Evolutionary conservation across 2,329 filamentous ascomycete species (phyloP).

Genomic region (Epichloe elymi): DNA sequence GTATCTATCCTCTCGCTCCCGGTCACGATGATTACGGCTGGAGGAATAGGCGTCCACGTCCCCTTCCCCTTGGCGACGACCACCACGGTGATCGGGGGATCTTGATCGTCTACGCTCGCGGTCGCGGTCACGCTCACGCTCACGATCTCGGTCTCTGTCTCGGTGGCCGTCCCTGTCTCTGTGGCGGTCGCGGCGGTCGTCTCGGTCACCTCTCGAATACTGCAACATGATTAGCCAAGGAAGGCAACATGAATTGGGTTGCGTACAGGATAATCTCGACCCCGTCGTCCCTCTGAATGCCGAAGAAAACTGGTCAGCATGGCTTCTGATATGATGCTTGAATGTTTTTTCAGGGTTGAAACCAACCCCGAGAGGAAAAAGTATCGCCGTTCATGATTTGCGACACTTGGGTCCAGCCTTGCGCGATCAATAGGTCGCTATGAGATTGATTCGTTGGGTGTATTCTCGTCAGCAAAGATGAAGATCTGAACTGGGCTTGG

Average conservation of each 20-base stretch:
- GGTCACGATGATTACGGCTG: slow-evolving; percentile 81
- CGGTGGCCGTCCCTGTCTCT: slow-evolving; percentile 30
- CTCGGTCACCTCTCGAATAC: slow-evolving; percentile 19
- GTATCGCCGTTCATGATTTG: slow-evolving; percentile 70
- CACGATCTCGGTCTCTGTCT: slow-evolving; percentile 61
- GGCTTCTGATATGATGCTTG: background rate
- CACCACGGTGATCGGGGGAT: slow-evolving; percentile 57
- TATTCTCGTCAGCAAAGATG: background rate
- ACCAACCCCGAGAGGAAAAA: slow-evolving; percentile 54
- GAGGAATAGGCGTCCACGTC: slow-evolving; percentile 84
- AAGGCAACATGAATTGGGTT: slow-evolving; percentile 3
- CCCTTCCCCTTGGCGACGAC: slow-evolving; percentile 58
- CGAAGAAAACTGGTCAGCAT: slow-evolving; percentile 10
- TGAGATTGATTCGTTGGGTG: slow-evolving; percentile 1
- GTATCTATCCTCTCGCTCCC: slow-evolving; percentile 89
- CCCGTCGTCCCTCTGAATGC: slow-evolving; percentile 34
- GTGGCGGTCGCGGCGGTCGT: slow-evolving; percentile 37
- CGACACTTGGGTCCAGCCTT: slow-evolving; percentile 7
- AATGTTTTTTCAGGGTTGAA: slow-evolving; percentile 8
- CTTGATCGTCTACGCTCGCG: slow-evolving; percentile 66
- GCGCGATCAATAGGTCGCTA: slow-evolving; percentile 6
- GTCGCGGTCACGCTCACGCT: slow-evolving; percentile 28
- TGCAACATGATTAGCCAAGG: slow-evolving; percentile 12
- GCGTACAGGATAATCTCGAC: slow-evolving; percentile 42
- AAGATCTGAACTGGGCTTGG: background rate